phyloP scores from a whole-genome alignment of 2,329 filamentous ascomycete species.

The Sarocladium brachiariae region DNA sequence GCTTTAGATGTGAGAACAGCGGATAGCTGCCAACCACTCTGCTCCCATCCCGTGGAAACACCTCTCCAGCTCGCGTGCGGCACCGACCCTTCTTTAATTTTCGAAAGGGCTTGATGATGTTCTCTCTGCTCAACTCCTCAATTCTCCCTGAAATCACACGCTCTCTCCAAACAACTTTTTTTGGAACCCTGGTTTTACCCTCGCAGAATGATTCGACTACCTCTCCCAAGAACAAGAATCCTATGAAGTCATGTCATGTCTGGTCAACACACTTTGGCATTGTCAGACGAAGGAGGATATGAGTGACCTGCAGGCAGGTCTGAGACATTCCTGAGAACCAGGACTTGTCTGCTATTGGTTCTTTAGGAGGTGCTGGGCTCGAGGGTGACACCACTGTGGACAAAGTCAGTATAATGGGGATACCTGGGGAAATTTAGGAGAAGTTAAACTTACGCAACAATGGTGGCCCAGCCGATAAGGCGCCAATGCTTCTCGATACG shows the following conservation, averaged over 20 bases:
- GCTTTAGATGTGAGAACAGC: background rate
- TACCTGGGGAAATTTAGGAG: background rate
- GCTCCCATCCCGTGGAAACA: background rate
- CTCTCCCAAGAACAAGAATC: background rate
- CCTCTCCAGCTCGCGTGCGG: no score
- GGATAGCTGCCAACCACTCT: background rate
- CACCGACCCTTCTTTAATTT: no score
- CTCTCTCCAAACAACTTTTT: background rate
- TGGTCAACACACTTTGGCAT: background rate
- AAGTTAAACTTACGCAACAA: constrained; percentile 51
- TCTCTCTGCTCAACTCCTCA: background rate
- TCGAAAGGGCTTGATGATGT: no score
- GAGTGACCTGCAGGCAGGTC: background rate
- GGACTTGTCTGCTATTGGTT: background rate
- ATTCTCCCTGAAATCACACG: background rate
- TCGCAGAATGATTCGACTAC: constrained; percentile 1
- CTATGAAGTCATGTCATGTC: background rate
- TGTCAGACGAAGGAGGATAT: constrained; percentile 1
- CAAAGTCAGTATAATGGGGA: constrained; percentile 10
- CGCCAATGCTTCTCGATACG: constrained; percentile 99
- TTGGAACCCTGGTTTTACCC: background rate
- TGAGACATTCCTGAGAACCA: background rate
- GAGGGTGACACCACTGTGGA: constrained; percentile 44
- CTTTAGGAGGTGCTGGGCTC: constrained; percentile 42
- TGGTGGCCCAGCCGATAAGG: constrained; percentile 85